Evolutionary conservation across 2,329 filamentous ascomycete genomes (phyloP), one percentile per base, ranked within the genome.

Genomic region (Hypoxylon sp.): DNA sequence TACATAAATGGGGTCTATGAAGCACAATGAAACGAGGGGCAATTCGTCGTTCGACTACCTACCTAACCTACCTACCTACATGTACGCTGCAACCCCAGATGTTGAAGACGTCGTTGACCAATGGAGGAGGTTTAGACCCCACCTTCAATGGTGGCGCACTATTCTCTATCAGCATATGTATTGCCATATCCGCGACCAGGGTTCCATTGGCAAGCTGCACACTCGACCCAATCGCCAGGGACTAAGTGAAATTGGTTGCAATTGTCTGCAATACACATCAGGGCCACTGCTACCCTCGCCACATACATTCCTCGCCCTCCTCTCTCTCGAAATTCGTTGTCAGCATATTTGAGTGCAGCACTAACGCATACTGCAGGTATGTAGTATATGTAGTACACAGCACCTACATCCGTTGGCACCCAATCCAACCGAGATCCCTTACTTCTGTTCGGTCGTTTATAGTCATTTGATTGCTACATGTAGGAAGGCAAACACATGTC

Each of bases 221-320:
- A 57, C 27, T 64, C 33, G 57, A 64, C 69, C 69, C 69, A 71
- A 71, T 71, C 66, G 69, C 51, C 66, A 71, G 66, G 69, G 62
- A 64, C 69, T 71, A 48, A 35, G 40, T 17, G 30, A 55, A 33
- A 17, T 54, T 48, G 50, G 68, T 66, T 58, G 62, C 50, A 64
- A 30, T 46, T 22, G 13, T 68, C 53, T 70, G 66, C 66, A 69
- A 61, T 71, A 69, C 61, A 66, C 59, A 66, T 64, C 55, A 70
- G 61, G 68, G 65, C 65, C 65, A 20, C 53, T 65, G 65, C 61
- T 20, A 68, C 65, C 61, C 8, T 71, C 42, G 65, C 68, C 68
- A 69, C 66, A 27, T 27, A 27, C 53, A 30, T 27, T 25, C 30
- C 25, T 30, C 51, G 31, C 53, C 30, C 35, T 68, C 7, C 40